Base-by-base conservation (phyloP, 2,329 filamentous ascomycete genomes). In the Lachnellula hyalina region DNA sequence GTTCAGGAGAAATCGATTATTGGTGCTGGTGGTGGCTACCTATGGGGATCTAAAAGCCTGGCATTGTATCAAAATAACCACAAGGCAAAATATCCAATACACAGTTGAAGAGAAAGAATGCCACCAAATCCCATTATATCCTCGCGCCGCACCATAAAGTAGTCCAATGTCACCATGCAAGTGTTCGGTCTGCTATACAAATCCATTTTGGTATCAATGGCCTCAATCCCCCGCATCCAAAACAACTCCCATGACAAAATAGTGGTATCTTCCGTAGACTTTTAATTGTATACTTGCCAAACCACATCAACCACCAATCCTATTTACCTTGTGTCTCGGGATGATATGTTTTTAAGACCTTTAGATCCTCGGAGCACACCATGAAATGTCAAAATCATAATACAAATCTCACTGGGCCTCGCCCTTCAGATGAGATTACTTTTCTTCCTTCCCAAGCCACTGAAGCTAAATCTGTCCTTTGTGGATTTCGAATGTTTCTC, bases 401-500 rank as follows among this genome's bases (percentile, higher is more conserved):
- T 56, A 56, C 54, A 56, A 50, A 49, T 45, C 5, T 4, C 12
- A 23, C 41, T 21, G 4, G 11, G 23, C 47, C 51, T 14, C 15
- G 11, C 7, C 36, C 19, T 28, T 46, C 47, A 65, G 53, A 75
- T 66, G 57, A 75, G 74, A 58, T 76, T 79, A 69, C 82, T 87
- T 78, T 88, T 90, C 76, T 90, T 91, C 66, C 83, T 75, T 4
- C 87, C 84, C 12, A 90, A 65, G 15, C 61, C 61, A 55, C 81
- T 75, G 62, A 85, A 83, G 63, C 78, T 87, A 63, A 90, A 87
- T 25, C 85, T 77, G 60, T 84, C 83, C 69, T 82, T 85, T 47
- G 76, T 69, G 8, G 53, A 42, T 65, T 75, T 79, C n/a, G 77
- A 72, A 52, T 74, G 74, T 68, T 80, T 81, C 44, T 67, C 68